Conservation (phyloP, 1,139 yeast genomes). For the Taiozyma sp. region DNA sequence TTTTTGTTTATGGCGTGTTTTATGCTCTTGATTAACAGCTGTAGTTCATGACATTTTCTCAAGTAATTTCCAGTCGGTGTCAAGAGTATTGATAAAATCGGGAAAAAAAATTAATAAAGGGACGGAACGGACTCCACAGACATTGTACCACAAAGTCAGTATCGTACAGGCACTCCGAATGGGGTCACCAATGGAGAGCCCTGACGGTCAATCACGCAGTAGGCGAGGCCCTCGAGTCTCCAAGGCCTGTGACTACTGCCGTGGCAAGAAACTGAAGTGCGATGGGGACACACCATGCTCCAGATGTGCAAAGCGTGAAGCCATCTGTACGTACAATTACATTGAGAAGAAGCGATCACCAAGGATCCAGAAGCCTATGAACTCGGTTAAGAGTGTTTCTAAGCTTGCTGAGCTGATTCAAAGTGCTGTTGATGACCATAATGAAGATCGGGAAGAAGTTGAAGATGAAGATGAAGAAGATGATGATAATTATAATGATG, state of each 20-base stretch:
- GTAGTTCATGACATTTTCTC: background rate
- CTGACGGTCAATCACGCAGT: background rate
- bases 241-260: slow-evolving; percentile 49
- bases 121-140: background rate
- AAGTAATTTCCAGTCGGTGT: too few species aligned
- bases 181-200: background rate
- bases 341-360: slow-evolving; percentile 7
- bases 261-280: slow-evolving; percentile 45
- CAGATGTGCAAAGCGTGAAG: slow-evolving; percentile 32
- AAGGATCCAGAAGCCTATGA: background rate
- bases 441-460: background rate
- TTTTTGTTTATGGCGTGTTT: background rate
- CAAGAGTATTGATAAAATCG: too few species aligned
- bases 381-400: background rate
- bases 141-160: background rate
- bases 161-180: background rate
- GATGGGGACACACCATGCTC: slow-evolving; percentile 42
- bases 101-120: too few species aligned
- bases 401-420: background rate
- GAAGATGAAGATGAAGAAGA: background rate
- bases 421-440: background rate
- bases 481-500: background rate
- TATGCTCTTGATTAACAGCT: background rate
- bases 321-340: slow-evolving; percentile 28
- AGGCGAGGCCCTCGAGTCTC: slow-evolving; percentile 28